Base-by-base conservation (phyloP, 768 basidiomycete genomes). In the Imleria badia region DNA sequence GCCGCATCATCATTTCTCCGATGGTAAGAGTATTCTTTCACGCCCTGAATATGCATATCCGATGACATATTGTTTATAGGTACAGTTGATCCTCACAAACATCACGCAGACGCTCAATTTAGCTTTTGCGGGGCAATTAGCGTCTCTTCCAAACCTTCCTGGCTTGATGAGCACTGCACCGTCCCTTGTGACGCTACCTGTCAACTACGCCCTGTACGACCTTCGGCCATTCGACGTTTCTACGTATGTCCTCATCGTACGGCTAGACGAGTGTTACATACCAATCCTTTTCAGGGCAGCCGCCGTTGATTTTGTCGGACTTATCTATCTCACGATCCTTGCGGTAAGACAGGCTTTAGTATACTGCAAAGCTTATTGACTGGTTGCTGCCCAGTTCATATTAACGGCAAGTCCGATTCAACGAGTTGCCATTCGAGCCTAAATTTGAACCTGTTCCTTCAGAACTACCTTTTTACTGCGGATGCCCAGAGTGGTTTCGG, bases 151-250 rank as follows among this genome's bases (percentile, higher is more conserved):
- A n/a, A 67, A 72, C 52, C 42, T 73, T 23, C 12, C 76, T 0
- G 43, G 66, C 3, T 58, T 87, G 23, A 67, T 84, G 23, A 55
- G 63, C 31, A 72, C 51, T 2, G 81, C 84, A 2, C 84, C 86
- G 0, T 70, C 74, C 49, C 76, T 81, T 5, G 65, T 87, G 30
- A 66, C 76, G 3, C 52, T 73, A 11, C 84, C 86, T 2, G 63
- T 85, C 7, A 71, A 64, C 33, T 86, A 78, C 58, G 76, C 67
- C 1, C 44, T 82, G 10, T 42, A 72, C 48, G 85, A 87, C 55
- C 54, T 83, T 2, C 68, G 75, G 17, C 83, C 86, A 0, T 87
- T 86, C 52, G 76, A 86, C 57, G 65, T 78, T 13, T 80, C 84
- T 22, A 78, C 81, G 82, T 85, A 70, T 15, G 81, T 56, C 19